phyloP scores from a whole-genome alignment of 1,284 basidiomycete species.

The Heterobasidion annosum region DNA sequence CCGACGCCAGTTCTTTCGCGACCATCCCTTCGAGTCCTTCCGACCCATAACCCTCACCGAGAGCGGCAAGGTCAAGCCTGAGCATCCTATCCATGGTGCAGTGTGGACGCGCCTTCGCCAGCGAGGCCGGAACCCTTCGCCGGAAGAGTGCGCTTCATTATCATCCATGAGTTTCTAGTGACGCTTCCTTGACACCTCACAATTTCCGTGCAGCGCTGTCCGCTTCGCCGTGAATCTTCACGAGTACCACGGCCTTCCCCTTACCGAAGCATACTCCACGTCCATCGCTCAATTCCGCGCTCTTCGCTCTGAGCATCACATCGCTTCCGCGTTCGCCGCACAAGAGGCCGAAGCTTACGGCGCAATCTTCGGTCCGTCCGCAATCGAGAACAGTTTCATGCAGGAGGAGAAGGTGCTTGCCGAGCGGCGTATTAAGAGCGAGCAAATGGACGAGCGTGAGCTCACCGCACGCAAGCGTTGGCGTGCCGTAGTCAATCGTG shows the following conservation, averaged over 20 bases:
- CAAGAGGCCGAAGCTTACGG: conserved; percentile 79
- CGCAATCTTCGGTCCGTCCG: conserved; percentile 54
- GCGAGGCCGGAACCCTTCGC: conserved; percentile 71
- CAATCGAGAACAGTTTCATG: conserved; percentile 50
- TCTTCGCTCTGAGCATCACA: conserved; percentile 78
- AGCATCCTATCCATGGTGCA: conserved; percentile 48
- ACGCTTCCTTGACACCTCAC: conserved; percentile 7
- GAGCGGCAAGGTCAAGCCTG: conserved; percentile 42
- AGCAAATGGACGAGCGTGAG: conserved; percentile 47
- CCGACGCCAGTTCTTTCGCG: conserved; percentile 86
- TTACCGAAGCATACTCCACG: conserved; percentile 75
- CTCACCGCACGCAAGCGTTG: conserved; percentile 65
- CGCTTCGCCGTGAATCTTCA: conserved; percentile 78
- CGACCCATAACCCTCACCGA: conserved; percentile 78
- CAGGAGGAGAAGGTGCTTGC: conserved; percentile 57
- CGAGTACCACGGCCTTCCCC: conserved; percentile 50
- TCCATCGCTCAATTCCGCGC: conserved; percentile 84
- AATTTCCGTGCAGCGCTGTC: conserved; percentile 50
- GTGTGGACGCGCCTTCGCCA: conserved; percentile 75
- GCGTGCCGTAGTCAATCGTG: conserved; percentile 54
- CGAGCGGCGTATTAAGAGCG: conserved; percentile 41
- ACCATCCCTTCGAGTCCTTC: conserved; percentile 95
- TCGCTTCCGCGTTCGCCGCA: conserved; percentile 68
- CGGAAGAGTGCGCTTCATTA: conserved; percentile 77
- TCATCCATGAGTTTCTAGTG: neutral